Base-by-base conservation (phyloP, 805 yeast genomes). In the Candida insectalens region DNA sequence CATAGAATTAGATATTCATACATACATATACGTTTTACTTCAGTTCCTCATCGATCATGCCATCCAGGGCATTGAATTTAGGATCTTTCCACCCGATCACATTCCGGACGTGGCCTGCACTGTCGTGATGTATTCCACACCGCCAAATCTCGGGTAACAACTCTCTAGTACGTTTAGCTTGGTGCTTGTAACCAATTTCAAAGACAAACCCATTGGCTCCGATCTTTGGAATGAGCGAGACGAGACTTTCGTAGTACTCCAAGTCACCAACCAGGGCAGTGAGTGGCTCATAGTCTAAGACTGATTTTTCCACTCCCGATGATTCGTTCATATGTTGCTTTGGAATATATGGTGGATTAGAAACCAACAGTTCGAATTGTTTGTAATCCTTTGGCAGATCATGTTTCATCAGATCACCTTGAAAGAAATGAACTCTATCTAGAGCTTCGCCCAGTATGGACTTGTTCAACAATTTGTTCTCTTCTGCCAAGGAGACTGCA, bases 291-390 rank as follows among this genome's bases (percentile, higher is more conserved):
- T 69, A 78, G 9, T 55, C 26, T 26, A 68, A 58, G 0, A 89
- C 97, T 0, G 95, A 80, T 29, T 47, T 50, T 36, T 75, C 81
- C 0, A 76, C 71, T 3, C 73, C 75, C 25, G 53, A 50, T 6
- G 30, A 37, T 4, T 54, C 46, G 7, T 40, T 40, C 46, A 69
- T 69, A 31, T 77, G 75, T 0, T 41, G 30, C 2, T 20, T 6
- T 0, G 83, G 74, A 5, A 88, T 77, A 49, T 89, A 89, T 0
- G 98, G 98, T 1, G 98, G 98, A 45, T 89, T 89, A n/a, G 95
- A 73, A 0, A 78, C 68, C 1, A 92, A 49, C 3, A 89, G 35
- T 38, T 79, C 81, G 13, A 62, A 50, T 2, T 27, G 20, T 3
- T 15, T n/a, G 1, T 23, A 12, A 2, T 17, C 7, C 15, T 31